These are phyloP conservation scores for Tulasnella sp. DNA, from an alignment of 768 basidiomycete genomes.

Conservation along the genomic window DNA sequence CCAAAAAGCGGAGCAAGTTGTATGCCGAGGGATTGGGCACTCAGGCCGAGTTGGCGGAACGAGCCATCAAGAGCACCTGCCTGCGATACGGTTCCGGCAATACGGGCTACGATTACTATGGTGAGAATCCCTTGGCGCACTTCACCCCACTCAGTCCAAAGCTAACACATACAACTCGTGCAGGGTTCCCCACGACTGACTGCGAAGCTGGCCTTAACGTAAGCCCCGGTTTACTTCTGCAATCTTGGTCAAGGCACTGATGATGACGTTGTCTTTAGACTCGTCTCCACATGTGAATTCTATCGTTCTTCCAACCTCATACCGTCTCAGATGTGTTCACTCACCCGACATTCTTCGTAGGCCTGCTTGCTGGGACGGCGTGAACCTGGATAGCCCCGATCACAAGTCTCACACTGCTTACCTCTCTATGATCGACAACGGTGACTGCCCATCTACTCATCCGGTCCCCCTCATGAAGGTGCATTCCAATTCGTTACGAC, in stretches of 20 bases:
- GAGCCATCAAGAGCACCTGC: slow-evolving; percentile 45
- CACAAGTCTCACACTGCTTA: slow-evolving; percentile 20
- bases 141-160: not conserved
- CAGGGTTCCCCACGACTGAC: slow-evolving; percentile 46
- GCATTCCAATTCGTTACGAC: not conserved
- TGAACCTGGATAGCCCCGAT: slow-evolving; percentile 47
- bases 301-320: not conserved
- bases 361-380: slow-evolving; percentile 30
- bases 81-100: slow-evolving; percentile 32
- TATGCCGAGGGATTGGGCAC: slow-evolving; percentile 35
- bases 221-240: slow-evolving; percentile 31
- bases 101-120: not conserved
- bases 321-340: not conserved
- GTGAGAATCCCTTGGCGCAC: not conserved
- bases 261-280: not conserved
- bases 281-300: not conserved
- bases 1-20: slow-evolving; percentile 17
- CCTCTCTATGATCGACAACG: slow-evolving; percentile 27
- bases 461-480: slow-evolving; percentile 29
- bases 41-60: slow-evolving; percentile 44
- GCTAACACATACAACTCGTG: slow-evolving; percentile 37
- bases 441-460: slow-evolving; percentile 25
- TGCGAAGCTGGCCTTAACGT: slow-evolving; percentile 45
- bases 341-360: not conserved
- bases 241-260: not conserved